Conservation (phyloP, 257 asterid species). For the Vinca minor region DNA sequence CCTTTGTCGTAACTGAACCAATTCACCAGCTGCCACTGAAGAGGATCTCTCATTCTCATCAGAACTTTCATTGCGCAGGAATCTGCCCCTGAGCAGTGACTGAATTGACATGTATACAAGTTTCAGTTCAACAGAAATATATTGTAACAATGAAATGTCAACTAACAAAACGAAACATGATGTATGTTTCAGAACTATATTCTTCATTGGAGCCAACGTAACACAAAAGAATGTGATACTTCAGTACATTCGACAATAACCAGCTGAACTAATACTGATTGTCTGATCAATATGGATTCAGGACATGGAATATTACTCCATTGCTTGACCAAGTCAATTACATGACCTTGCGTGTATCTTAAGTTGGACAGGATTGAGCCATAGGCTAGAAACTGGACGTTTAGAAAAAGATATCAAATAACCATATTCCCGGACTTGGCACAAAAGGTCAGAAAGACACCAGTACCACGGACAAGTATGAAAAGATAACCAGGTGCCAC, state of each 20-base stretch:
- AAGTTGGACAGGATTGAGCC: neutral
- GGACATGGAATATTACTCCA: neutral
- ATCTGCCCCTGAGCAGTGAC: conserved; percentile 92
- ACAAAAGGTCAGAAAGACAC: neutral
- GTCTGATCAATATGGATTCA: neutral
- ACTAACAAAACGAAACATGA: neutral
- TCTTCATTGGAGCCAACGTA: neutral
- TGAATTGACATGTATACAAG: conserved; percentile 27
- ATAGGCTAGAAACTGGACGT: neutral
- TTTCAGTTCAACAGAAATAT: neutral
- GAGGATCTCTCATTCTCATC: conserved; percentile 65
- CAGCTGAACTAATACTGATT: neutral
- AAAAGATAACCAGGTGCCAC: neutral
- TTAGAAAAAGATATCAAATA: too few relatives aligned
- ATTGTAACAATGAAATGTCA: neutral
- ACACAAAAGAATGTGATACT: neutral
- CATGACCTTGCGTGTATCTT: neutral
- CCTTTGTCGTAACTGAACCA: conserved; percentile 78
- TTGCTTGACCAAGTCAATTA: neutral
- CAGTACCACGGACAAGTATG: neutral
- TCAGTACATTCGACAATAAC: neutral
- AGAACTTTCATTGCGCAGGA: conserved; percentile 73
- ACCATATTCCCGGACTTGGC: too few relatives aligned
- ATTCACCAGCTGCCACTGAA: conserved; percentile 72
- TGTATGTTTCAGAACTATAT: neutral